A percentile compares a stretch with the other conserved stretches of the same genome.
These are phyloP conservation scores for Saccharomycopsis hybrid DNA, from an alignment of 1,139 yeast species.

Conservation along the genomic window DNA sequence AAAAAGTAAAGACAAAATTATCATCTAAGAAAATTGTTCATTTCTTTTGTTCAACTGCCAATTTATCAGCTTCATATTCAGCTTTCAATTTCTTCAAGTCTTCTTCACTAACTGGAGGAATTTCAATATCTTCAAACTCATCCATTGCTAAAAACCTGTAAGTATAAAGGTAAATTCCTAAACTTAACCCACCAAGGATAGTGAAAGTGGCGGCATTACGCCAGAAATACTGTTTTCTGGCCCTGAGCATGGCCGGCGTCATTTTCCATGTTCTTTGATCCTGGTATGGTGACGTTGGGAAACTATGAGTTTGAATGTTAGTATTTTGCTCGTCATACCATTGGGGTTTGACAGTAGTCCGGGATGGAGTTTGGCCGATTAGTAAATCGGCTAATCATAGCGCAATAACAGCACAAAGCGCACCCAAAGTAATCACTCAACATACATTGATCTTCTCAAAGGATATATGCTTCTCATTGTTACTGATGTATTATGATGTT, in stretches of 20 bases:
- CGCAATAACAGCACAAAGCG: background rate
- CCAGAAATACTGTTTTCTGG: slow-evolving; percentile 79
- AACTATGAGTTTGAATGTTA: slow-evolving; percentile 2
- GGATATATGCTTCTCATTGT: slow-evolving; percentile 10
- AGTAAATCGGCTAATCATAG: background rate
- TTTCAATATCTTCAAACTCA: slow-evolving; percentile 84
- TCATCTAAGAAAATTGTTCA: too few relatives aligned
- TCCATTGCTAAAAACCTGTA: slow-evolving; percentile 67
- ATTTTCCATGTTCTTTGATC: slow-evolving; percentile 76
- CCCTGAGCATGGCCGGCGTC: slow-evolving; percentile 91
- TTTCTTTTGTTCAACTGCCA: too few relatives aligned
- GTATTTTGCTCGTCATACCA: background rate
- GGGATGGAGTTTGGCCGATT: background rate
- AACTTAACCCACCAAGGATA: slow-evolving; percentile 53
- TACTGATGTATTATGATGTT: background rate
- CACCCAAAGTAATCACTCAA: background rate
- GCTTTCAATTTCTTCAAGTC: slow-evolving; percentile 65
- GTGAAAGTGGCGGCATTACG: slow-evolving; percentile 62
- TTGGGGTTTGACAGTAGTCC: background rate
- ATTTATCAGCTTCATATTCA: slow-evolving; percentile 44
- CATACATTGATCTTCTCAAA: slow-evolving; percentile 14
- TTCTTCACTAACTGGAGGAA: slow-evolving; percentile 81
- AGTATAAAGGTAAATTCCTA: slow-evolving; percentile 69
- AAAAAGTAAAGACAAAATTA: too few relatives aligned
- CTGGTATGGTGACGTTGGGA: slow-evolving; percentile 44